A percentile compares a stretch with the other conserved stretches of the same genome.
Evolutionary conservation across 805 yeast genomes (phyloP).

Genomic region (Zygosaccharomyces bailii): DNA sequence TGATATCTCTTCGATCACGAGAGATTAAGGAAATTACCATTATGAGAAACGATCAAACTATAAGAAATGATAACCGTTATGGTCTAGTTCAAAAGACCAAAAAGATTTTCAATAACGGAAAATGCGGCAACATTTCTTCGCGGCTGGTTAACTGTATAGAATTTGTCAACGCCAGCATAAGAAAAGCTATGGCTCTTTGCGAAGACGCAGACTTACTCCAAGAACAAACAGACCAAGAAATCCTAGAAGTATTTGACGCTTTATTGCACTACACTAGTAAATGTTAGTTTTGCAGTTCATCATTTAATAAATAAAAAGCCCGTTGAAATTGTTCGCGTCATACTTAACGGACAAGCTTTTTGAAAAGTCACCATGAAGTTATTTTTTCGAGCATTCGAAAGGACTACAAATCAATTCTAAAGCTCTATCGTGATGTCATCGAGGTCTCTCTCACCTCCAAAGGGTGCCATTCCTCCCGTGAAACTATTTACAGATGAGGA

Average conservation of each 20-base stretch:
- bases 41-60: constrained; percentile 22
- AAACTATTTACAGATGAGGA: constrained; percentile 38
- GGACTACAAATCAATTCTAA: not conserved
- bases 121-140: constrained; percentile 21
- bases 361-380: not conserved
- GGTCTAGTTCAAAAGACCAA: constrained; percentile 29
- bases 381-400: constrained; percentile 1
- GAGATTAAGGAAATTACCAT: constrained; percentile 37
- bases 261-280: constrained; percentile 14
- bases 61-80: constrained; percentile 9
- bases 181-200: constrained; percentile 24
- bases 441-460: constrained; percentile 13
- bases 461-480: constrained; percentile 7
- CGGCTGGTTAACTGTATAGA: constrained; percentile 23
- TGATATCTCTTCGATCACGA: constrained; percentile 38
- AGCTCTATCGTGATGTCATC: constrained; percentile 6
- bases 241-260: constrained; percentile 16
- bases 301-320: constrained; percentile 1
- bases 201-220: constrained; percentile 18
- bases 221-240: constrained; percentile 14
- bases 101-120: constrained; percentile 31
- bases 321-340: constrained; percentile 4
- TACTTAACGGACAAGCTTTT: constrained; percentile 3
- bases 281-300: constrained; percentile 5
- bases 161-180: constrained; percentile 22